Evolutionary conservation across 2,329 filamentous ascomycete species (phyloP).

Genomic region (Cladophialophora exuberans): DNA sequence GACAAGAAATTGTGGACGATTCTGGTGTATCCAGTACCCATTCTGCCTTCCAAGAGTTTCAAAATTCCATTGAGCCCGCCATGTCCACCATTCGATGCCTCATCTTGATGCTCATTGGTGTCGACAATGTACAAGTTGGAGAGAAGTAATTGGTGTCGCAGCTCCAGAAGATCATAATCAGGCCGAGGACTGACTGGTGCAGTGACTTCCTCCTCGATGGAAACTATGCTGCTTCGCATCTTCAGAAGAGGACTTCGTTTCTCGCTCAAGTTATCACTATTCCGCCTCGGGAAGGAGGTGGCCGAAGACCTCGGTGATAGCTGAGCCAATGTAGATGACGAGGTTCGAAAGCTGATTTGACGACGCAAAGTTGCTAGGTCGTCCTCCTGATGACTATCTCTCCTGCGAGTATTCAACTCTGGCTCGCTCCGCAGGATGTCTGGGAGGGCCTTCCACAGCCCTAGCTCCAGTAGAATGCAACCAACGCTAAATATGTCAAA

Average conservation of each 20-base stretch:
- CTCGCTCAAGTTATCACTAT: not conserved
- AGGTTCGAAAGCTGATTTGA: not conserved
- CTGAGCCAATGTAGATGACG: not conserved
- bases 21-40: not conserved
- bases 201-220: not conserved
- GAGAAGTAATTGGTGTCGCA: slow-evolving; percentile 2
- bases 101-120: not conserved
- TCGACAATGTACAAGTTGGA: not conserved
- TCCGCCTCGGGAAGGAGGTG: not conserved
- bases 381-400: not conserved
- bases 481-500: slow-evolving; percentile 1
- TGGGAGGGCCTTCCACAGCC: not conserved
- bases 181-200: not conserved
- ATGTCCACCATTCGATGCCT: too few relatives aligned
- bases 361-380: not conserved
- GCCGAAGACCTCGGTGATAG: slow-evolving; percentile 3
- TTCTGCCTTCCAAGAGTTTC: not conserved
- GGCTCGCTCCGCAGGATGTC: not conserved
- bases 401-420: not conserved
- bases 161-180: slow-evolving; percentile 1
- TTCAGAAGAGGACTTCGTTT: not conserved
- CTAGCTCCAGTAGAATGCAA: not conserved
- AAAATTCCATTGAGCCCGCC: not conserved
- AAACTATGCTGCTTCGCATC: not conserved
- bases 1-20: not conserved